Percentiles rank a stretch among this genome's conserved stretches.
phyloP scores from a whole-genome alignment of 352 stramenopile genomes.

The Globisporangium orthogonon region DNA sequence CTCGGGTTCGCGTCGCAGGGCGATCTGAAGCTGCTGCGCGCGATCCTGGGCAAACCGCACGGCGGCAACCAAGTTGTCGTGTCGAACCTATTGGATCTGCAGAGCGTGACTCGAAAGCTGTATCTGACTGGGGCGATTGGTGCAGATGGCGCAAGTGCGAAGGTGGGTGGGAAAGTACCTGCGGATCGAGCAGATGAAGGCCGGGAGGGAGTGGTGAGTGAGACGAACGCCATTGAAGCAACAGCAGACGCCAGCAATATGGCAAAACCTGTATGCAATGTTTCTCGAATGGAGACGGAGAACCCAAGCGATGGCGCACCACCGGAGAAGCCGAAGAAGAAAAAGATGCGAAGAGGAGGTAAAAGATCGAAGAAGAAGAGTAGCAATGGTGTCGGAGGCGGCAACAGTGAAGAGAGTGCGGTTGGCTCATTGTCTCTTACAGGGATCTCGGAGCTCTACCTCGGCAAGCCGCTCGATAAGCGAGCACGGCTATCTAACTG shows the following conservation, averaged over 20 bases:
- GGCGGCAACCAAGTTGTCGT: slow-evolving; percentile 24
- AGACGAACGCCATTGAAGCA: neutral
- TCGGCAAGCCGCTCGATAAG: slow-evolving; percentile 69
- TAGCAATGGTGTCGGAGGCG: slow-evolving; percentile 2
- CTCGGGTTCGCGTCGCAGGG: slow-evolving; percentile 65
- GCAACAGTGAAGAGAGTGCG: neutral
- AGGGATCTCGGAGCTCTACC: slow-evolving; percentile 38
- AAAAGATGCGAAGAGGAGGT: neutral
- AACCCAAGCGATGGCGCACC: neutral
- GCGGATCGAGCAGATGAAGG: no score
- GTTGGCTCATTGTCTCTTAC: slow-evolving; percentile 38
- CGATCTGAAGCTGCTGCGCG: slow-evolving; percentile 50
- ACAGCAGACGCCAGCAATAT: neutral
- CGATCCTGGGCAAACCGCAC: slow-evolving; percentile 23
- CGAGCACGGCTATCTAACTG: slow-evolving; percentile 69
- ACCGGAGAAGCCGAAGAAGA: neutral
- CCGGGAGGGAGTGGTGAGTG: neutral
- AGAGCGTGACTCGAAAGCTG: slow-evolving; percentile 38
- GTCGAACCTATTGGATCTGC: slow-evolving; percentile 49
- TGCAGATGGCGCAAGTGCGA: neutral
- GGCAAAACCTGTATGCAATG: no score
- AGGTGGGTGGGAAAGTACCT: neutral
- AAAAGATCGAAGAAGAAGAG: slow-evolving; percentile 17
- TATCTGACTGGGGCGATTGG: neutral
- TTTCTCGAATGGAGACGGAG: no score